phyloP scores from a whole-genome alignment of 345 rosid genomes.

The Lumnitzera littorea region DNA sequence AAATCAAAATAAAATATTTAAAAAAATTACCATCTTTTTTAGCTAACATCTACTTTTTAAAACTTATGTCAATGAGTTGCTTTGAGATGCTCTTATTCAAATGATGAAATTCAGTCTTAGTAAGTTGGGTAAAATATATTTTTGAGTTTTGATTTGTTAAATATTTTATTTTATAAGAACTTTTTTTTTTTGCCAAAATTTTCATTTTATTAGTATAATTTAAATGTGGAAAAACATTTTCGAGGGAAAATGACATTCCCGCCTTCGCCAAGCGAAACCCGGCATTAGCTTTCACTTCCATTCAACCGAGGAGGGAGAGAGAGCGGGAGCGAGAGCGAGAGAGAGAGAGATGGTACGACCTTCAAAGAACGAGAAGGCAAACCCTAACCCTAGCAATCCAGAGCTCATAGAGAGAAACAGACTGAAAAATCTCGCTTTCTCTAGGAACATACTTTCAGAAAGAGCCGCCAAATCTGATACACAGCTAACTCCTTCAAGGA shows the following conservation, averaged over 20 bases:
- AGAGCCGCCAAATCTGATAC: constrained; percentile 28
- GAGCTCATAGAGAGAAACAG: constrained; percentile 37
- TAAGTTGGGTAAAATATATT: too few relatives aligned
- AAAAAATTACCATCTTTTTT: too few relatives aligned
- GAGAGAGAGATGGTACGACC: constrained; percentile 24
- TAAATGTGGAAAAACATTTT: too few relatives aligned
- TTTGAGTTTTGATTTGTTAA: too few relatives aligned
- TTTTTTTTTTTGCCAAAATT: too few relatives aligned
- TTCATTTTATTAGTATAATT: too few relatives aligned
- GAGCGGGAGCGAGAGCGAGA: constrained; percentile 3
- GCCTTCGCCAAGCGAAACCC: background rate
- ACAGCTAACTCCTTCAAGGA: constrained; percentile 50
- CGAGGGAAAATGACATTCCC: background rate
- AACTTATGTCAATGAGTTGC: too few relatives aligned
- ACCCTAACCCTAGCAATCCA: constrained; percentile 13
- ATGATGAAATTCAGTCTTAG: too few relatives aligned
- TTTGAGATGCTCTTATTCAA: too few relatives aligned
- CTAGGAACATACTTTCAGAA: constrained; percentile 36
- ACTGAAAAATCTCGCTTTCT: constrained; percentile 45
- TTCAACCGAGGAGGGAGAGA: background rate
- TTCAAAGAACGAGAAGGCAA: constrained; percentile 21
- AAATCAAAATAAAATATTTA: too few relatives aligned
- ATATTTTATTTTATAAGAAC: too few relatives aligned
- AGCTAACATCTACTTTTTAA: too few relatives aligned
- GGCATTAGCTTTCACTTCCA: background rate